These are phyloP conservation scores for Lactifluus echinatus DNA, from an alignment of 768 basidiomycete genomes.

Conservation along the genomic window DNA sequence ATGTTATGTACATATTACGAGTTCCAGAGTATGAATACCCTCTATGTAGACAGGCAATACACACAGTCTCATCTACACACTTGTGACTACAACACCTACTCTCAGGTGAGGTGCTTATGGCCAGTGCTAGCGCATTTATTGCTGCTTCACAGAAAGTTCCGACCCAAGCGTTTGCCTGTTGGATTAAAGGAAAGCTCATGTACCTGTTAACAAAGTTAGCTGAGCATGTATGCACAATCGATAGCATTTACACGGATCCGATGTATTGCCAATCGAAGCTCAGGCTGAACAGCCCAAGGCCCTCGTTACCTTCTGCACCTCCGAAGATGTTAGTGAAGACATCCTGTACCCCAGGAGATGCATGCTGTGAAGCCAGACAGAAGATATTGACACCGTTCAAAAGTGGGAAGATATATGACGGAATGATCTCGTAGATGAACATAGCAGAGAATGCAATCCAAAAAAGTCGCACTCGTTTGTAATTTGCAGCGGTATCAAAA, in stretches of 20 bases:
- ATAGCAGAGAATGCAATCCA: slow-evolving; percentile 43
- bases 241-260: slow-evolving; percentile 30
- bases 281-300: slow-evolving; percentile 49
- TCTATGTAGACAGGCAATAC: no score
- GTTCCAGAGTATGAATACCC: no score
- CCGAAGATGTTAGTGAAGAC: slow-evolving; percentile 59
- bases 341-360: slow-evolving; percentile 35
- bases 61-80: no score
- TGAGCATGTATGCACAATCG: background rate
- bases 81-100: no score
- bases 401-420: slow-evolving; percentile 54
- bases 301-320: slow-evolving; percentile 59
- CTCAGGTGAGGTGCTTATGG: no score
- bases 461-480: slow-evolving; percentile 44
- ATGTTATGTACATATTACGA: no score
- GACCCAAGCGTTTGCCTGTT: slow-evolving; percentile 55
- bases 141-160: slow-evolving; percentile 38
- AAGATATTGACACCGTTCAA: slow-evolving; percentile 52
- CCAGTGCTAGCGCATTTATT: no score
- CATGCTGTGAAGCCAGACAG: slow-evolving; percentile 49
- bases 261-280: slow-evolving; percentile 69
- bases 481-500: slow-evolving; percentile 36
- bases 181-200: slow-evolving; percentile 46
- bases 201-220: slow-evolving; percentile 24
- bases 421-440: slow-evolving; percentile 46